Evolutionary conservation across 495 filamentous ascomycete species (phyloP).

Genomic region (Trichoderma orchidacearum): DNA sequence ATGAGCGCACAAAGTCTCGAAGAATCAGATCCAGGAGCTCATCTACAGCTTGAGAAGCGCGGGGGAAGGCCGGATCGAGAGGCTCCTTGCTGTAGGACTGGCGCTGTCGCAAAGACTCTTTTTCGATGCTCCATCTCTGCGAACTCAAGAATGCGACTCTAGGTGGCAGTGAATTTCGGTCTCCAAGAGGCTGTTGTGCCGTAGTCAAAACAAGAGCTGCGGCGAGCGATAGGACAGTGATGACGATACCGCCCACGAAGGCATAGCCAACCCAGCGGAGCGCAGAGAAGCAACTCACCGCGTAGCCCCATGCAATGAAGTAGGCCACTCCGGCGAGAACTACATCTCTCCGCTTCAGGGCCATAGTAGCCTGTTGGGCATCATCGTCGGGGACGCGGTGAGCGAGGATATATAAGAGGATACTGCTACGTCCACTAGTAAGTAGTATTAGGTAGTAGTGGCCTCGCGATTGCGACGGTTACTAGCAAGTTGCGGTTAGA

Average conservation of each 20-base stretch:
- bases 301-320: slow-evolving; percentile 79
- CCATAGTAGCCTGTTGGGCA: slow-evolving; percentile 43
- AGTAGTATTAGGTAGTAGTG: not conserved
- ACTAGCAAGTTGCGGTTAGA: not conserved
- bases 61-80: slow-evolving; percentile 64
- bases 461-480: not conserved
- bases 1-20: slow-evolving; percentile 75
- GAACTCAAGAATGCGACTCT: slow-evolving; percentile 46
- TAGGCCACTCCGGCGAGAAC: slow-evolving; percentile 50
- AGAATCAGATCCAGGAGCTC: slow-evolving; percentile 62
- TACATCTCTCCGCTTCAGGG: slow-evolving; percentile 64
- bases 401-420: not conserved
- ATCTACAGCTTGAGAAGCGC: slow-evolving; percentile 71
- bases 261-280: slow-evolving; percentile 73
- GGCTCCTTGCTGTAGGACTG: slow-evolving; percentile 38
- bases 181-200: slow-evolving; percentile 24
- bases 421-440: too few relatives aligned
- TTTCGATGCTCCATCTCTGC: slow-evolving; percentile 54
- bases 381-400: not conserved
- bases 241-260: slow-evolving; percentile 50
- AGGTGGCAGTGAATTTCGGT: not conserved
- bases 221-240: slow-evolving; percentile 35
- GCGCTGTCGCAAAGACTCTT: slow-evolving; percentile 39
- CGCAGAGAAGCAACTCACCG: slow-evolving; percentile 63
- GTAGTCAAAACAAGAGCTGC: slow-evolving; percentile 50